These are phyloP conservation scores for Mariannaea sp. DNA, from an alignment of 2,329 filamentous ascomycete species.

Conservation along the genomic window DNA sequence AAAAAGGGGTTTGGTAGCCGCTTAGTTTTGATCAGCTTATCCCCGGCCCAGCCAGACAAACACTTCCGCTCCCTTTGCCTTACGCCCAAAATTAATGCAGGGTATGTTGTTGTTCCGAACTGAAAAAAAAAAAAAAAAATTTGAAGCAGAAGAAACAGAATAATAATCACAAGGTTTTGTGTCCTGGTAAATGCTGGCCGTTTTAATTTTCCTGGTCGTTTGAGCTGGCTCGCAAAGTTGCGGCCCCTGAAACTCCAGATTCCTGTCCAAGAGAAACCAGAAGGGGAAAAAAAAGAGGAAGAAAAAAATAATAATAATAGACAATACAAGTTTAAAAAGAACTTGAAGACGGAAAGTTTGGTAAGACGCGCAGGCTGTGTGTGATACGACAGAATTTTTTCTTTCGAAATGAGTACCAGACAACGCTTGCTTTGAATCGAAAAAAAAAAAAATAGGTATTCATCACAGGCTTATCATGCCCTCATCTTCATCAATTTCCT, in stretches of 20 bases:
- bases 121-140: conserved; percentile 20
- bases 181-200: conserved; percentile 24
- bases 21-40: conserved; percentile 31
- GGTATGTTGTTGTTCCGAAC: conserved; percentile 33
- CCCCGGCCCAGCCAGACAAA: conserved; percentile 14
- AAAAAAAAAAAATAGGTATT: too few relatives aligned
- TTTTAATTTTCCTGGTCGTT: conserved; percentile 19
- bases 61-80: conserved; percentile 24
- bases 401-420: conserved; percentile 30
- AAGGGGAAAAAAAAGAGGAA: conserved; percentile 17
- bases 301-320: conserved; percentile 20
- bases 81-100: conserved; percentile 38
- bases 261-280: conserved; percentile 17
- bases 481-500: conserved; percentile 39
- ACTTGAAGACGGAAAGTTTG: too few relatives aligned
- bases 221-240: conserved; percentile 17
- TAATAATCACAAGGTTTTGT: conserved; percentile 26
- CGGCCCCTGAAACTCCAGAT: conserved; percentile 27
- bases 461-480: conserved; percentile 43
- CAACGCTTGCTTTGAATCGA: conserved; percentile 8
- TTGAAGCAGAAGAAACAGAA: conserved; percentile 21
- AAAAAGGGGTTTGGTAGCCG: conserved; percentile 20
- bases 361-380: conserved; percentile 20
- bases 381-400: conserved; percentile 4
- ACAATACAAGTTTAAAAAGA: too few relatives aligned